phyloP scores from a whole-genome alignment of 2,329 filamentous ascomycete species.

The Clathrospora elynae region DNA sequence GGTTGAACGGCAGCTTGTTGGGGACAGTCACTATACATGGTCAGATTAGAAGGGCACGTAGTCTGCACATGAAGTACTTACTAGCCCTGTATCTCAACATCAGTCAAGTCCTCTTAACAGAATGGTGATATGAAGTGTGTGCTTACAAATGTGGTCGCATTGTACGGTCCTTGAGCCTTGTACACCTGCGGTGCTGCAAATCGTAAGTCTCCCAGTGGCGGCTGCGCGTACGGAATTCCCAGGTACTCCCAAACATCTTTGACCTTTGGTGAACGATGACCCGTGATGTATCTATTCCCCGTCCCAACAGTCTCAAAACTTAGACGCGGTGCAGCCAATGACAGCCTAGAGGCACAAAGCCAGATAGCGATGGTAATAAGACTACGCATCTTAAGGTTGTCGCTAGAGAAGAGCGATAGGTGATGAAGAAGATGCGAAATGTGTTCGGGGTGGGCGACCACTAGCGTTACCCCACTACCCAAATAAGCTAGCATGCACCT shows the following conservation, averaged over 20 bases:
- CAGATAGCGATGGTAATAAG: slow-evolving; percentile 1
- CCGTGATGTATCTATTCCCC: slow-evolving; percentile 23
- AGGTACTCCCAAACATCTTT: slow-evolving; percentile 39
- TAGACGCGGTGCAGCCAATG: slow-evolving; percentile 10
- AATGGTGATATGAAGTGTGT: not conserved
- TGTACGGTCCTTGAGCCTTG: slow-evolving; percentile 8
- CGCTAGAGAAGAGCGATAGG: not conserved
- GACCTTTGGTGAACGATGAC: slow-evolving; percentile 28
- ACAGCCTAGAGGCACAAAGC: slow-evolving; percentile 3
- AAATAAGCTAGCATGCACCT: too few species aligned
- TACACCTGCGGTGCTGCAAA: slow-evolving; percentile 35
- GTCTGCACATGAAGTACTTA: not conserved
- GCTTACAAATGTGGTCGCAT: slow-evolving; percentile 20
- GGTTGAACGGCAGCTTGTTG: slow-evolving; percentile 26
- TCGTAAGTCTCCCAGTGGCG: slow-evolving; percentile 38
- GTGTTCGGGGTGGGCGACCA: too few species aligned
- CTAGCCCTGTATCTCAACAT: slow-evolving; percentile 14
- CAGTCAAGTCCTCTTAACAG: not conserved
- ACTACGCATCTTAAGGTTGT: slow-evolving; percentile 7
- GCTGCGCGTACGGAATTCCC: slow-evolving; percentile 42
- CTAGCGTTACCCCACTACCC: too few species aligned
- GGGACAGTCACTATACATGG: slow-evolving; percentile 22
- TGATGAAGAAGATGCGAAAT: not conserved
- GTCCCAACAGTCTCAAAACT: slow-evolving; percentile 30
- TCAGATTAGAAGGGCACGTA: slow-evolving; percentile 1